Evolutionary conservation across 2,329 filamentous ascomycete species (phyloP), one percentile per base, ranked within the genome.

Genomic region (Paracoccidioides brasiliensis): DNA sequence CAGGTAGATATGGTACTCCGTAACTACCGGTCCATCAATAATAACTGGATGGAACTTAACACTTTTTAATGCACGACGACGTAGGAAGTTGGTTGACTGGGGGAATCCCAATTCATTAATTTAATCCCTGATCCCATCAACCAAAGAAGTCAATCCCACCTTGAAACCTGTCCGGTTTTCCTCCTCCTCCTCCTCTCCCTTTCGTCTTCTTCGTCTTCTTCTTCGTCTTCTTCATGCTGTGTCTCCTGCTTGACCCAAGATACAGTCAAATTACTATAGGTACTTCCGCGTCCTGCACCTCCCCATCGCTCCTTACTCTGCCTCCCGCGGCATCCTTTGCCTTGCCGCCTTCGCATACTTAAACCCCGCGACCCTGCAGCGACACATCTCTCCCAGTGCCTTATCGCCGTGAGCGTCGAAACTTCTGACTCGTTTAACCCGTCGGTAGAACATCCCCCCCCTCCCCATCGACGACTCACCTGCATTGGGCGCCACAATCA

Each of bases 201-300:
- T 30, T 48, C 35, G 32, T 54, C 30, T 43, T 48, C 30, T 53
- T 46, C 9, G 30, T 46, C 7, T 49, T 53, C 44, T 35, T 43
- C 14, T 37, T 12, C 37, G n/a, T 49, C 22, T 51, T 10, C 32
- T 51, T 14, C 49, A 44, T 53, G 55, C 30, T 55, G 56, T 56
- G 12, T 35, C 53, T 37, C 22, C 55, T 56, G 56, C 53, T 52
- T 57, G 56, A 53, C 41, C 53, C 56, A 57, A 57, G 53, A 55
- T 45, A 55, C 56, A 48, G 22, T 22, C 22, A 22, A 22, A 22
- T 22, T 22, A 22, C 22, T 22, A 22, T 22, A 22, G 22, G 22
- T 22, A 22, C 22, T 22, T 30, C 40, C 14, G 22, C 33, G 9
- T 46, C 15, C 44, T 48, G 50, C 48, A 12, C 38, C 38, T 45